Percentiles rank a stretch among this genome's conserved stretches.
Evolutionary conservation across 2,329 filamentous ascomycete species (phyloP).

Genomic region (Calonectria pauciramosa): DNA sequence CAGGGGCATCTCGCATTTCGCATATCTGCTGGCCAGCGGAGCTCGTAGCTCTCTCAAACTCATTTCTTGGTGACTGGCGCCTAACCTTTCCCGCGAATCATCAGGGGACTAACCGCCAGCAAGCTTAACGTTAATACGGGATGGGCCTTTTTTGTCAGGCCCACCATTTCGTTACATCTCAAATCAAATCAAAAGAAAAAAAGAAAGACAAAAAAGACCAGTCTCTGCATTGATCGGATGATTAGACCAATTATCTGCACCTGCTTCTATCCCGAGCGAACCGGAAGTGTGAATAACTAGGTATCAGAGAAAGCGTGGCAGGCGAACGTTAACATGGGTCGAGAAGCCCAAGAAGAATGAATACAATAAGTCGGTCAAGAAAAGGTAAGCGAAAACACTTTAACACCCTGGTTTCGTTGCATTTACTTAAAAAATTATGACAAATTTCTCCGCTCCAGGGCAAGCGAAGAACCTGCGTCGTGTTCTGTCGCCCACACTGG

Average conservation of each 20-base stretch:
- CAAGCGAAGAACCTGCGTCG: background rate
- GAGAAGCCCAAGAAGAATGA: background rate
- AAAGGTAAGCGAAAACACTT: background rate
- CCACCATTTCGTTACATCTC: background rate
- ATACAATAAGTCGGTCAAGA: background rate
- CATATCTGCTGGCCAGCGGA: background rate
- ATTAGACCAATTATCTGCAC: background rate
- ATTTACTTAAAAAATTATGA: background rate
- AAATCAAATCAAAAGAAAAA: too few species aligned
- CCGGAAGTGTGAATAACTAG: background rate
- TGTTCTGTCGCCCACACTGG: background rate
- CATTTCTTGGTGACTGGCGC: slow-evolving; percentile 14
- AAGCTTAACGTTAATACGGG: background rate
- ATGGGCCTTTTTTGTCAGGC: background rate
- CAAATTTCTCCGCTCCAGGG: background rate
- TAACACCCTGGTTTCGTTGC: background rate
- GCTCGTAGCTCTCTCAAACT: background rate
- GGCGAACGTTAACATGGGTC: background rate
- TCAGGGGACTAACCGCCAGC: slow-evolving; percentile 2
- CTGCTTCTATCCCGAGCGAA: background rate
- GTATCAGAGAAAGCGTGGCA: background rate
- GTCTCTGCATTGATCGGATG: background rate
- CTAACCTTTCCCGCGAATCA: slow-evolving; percentile 16
- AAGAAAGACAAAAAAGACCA: background rate
- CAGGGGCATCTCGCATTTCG: slow-evolving; percentile 15